Percentiles rank a stretch among this genome's conserved stretches.
Conservation (phyloP, 352 stramenopile genomes). For the Aphanomyces stellatus region DNA sequence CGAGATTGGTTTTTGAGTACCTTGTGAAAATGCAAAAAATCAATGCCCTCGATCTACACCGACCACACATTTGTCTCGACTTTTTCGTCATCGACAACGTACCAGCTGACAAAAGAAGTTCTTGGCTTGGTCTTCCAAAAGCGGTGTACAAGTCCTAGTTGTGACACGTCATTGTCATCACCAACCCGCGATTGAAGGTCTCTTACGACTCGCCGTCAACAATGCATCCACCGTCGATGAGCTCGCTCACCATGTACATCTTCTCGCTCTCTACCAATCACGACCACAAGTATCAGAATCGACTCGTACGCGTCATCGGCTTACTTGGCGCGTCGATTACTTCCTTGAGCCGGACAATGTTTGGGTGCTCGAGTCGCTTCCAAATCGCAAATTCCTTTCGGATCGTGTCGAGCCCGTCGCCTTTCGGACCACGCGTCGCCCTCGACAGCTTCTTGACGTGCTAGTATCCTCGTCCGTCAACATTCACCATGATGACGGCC, state of each 20-base stretch:
- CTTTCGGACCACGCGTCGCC: constrained; percentile 54
- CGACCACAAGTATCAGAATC: not conserved
- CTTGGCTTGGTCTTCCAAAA: constrained; percentile 49
- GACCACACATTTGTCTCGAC: too few relatives aligned
- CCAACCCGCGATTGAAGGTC: not conserved
- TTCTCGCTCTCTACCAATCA: constrained; percentile 47
- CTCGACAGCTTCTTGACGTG: constrained; percentile 38
- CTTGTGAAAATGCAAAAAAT: constrained; percentile 81
- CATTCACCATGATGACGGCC: not conserved
- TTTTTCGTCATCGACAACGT: too few relatives aligned
- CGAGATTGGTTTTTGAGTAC: constrained; percentile 32
- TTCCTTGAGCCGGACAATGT: constrained; percentile 90
- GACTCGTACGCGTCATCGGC: constrained; percentile 10
- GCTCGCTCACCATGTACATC: constrained; percentile 78
- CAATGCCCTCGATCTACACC: constrained; percentile 71
- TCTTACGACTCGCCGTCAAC: constrained; percentile 56
- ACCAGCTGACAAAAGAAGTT: constrained; percentile 73
- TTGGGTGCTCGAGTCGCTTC: constrained; percentile 94
- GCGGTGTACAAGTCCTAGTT: constrained; percentile 61
- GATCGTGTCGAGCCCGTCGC: constrained; percentile 61
- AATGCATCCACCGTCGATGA: constrained; percentile 60
- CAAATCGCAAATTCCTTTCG: constrained; percentile 96
- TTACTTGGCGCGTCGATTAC: constrained; percentile 91
- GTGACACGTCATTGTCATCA: not conserved
- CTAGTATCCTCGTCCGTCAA: too few relatives aligned